Evolutionary conservation across 2,329 filamentous ascomycete genomes (phyloP).

Genomic region (Ascochyta clinopodiicola): DNA sequence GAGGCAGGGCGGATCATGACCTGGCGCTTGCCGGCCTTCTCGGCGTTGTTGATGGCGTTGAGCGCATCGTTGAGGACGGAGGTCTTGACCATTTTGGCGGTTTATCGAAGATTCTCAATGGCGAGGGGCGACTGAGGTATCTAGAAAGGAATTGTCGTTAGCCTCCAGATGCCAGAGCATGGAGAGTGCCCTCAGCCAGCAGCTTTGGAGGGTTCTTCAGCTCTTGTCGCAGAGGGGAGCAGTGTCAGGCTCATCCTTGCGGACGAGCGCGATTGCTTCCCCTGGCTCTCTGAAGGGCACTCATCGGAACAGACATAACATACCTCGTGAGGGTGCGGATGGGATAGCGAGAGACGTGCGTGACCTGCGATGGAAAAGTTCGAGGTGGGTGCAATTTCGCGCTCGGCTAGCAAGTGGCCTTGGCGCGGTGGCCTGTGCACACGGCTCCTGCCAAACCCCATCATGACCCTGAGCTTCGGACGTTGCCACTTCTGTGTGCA

Average conservation of each 20-base stretch:
- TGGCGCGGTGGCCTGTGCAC: conserved; percentile 13
- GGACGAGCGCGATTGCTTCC: conserved; percentile 51
- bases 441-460: conserved; percentile 11
- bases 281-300: conserved; percentile 61
- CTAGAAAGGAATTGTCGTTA: conserved; percentile 58
- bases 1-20: conserved; percentile 97
- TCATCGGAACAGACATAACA: conserved; percentile 39
- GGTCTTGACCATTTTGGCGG: conserved; percentile 97
- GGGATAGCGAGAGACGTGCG: conserved; percentile 30
- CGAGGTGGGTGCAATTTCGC: conserved; percentile 29
- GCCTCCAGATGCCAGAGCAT: conserved; percentile 70
- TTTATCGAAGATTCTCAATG: conserved; percentile 81
- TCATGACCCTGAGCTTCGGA: conserved; percentile 5
- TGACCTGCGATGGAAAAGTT: conserved; percentile 31
- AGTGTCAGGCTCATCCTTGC: conserved; percentile 51
- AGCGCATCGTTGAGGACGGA: conserved; percentile 99
- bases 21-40: conserved; percentile 99
- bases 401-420: conserved; percentile 26
- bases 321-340: conserved; percentile 46
- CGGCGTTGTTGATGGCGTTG: conserved; percentile 99
- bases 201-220: conserved; percentile 69
- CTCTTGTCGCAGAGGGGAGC: conserved; percentile 61
- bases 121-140: conserved; percentile 66
- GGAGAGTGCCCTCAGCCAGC: conserved; percentile 68
- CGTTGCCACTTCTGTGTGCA: neutral